phyloP scores from a whole-genome alignment of 805 yeast species.

The Ogataea zsoltii region DNA sequence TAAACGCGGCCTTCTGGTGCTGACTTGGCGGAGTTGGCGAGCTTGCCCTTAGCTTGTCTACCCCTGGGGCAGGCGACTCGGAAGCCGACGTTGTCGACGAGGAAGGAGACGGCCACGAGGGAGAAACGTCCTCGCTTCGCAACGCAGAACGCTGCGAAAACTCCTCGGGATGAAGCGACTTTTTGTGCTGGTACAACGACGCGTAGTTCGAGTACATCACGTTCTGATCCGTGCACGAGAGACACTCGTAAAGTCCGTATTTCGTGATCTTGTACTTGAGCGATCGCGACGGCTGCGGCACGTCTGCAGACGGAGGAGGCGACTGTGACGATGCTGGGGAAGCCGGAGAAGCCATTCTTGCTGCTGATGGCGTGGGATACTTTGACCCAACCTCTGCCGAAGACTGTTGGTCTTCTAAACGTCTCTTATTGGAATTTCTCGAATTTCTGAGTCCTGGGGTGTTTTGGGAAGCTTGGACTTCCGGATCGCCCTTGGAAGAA shows the following conservation, averaged over 20 bases:
- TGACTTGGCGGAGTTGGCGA: too few relatives aligned
- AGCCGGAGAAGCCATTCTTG: conserved; percentile 2
- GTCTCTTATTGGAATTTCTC: conserved; percentile 20
- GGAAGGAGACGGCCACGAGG: conserved; percentile 10
- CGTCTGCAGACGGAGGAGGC: conserved; percentile 1
- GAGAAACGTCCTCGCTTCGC: conserved; percentile 1
- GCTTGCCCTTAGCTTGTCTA: not conserved
- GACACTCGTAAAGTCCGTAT: conserved; percentile 23
- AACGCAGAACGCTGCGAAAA: conserved; percentile 6
- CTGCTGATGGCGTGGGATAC: not conserved
- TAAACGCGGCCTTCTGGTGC: not conserved
- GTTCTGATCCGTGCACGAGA: conserved; percentile 14
- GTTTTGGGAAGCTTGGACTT: not conserved
- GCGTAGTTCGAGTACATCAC: conserved; percentile 19
- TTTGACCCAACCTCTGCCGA: too few relatives aligned
- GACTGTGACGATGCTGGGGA: conserved; percentile 9
- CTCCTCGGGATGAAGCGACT: conserved; percentile 20
- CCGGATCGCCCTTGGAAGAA: conserved; percentile 3
- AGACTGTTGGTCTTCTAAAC: conserved; percentile 4
- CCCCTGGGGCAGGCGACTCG: conserved; percentile 3
- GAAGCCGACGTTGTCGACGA: conserved; percentile 6
- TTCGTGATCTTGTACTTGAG: conserved; percentile 23
- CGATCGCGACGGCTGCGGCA: not conserved
- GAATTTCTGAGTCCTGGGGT: conserved; percentile 11
- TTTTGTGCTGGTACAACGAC: conserved; percentile 25